Base-by-base conservation (phyloP, 495 filamentous ascomycete genomes). In the Amniculicola lignicola region DNA sequence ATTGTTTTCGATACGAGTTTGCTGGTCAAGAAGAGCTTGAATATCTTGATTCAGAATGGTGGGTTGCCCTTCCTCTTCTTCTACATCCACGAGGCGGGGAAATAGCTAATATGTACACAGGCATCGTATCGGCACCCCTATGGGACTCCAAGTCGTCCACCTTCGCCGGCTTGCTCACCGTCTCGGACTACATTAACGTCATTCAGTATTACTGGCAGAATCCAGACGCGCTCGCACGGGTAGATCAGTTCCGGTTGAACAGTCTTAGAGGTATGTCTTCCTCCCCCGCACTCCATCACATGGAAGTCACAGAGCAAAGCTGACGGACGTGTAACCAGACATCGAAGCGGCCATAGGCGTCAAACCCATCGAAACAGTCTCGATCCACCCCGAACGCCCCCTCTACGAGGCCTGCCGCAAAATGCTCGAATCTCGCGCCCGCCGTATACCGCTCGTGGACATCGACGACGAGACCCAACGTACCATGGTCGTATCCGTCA, bases 201-300 rank as follows among this genome's bases (percentile, higher is more conserved):
- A 94, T 99, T 47, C 94, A 97, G 72, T 99, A 97, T 71, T 97
- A 97, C 75, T 97, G 93, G 83, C 92, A 97, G 73, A 95, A 92
- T 63, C 94, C 94, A 14, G 88, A 92, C 38, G 85, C 89, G 11
- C 78, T 99, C 48, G 82, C 84, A 51, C 80, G 90, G 66, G 86
- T 97, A 66, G 93, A 97, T 66, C 86, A 95, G 67, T 97, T 99
- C 72, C 88, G 89, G 28, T 75, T 99, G 43, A 90, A 88, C 74
- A 95, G 88, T 66, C 82, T 99, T 44, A 79, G 91, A 79, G 90
- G 91, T 96, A 75, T 72, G 64, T n/a, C n/a, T n/a, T n/a, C n/a
- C n/a, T n/a, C n/a, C n/a, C 27, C 22, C 29, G 6, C 47, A 39
- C n/a, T 39, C 21, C 21, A 1, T 18, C 11, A 11, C 33, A 21